Conservation (phyloP, 768 basidiomycete species). For the Butyriboletus loyo region DNA sequence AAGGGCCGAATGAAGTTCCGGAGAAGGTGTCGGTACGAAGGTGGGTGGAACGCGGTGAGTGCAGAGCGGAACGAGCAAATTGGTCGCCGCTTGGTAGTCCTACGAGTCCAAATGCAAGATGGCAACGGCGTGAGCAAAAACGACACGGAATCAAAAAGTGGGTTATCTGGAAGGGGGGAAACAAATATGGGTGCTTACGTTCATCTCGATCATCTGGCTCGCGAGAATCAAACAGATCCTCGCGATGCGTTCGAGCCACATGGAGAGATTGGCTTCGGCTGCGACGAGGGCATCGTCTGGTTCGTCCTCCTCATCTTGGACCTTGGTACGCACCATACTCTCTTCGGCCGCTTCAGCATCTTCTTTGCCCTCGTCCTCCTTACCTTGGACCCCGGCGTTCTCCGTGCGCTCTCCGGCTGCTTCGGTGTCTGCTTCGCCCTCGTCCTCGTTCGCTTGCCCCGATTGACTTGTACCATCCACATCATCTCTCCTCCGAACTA, state of each 20-base stretch:
- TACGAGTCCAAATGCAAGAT: background rate
- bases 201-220: constrained; percentile 82
- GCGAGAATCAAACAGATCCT: constrained; percentile 76
- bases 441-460: background rate
- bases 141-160: background rate
- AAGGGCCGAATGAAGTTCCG: constrained; percentile 64
- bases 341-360: background rate
- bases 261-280: constrained; percentile 41
- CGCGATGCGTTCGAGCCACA: constrained; percentile 84
- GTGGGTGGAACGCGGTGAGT: constrained; percentile 28
- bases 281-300: constrained; percentile 21
- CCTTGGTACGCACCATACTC: background rate
- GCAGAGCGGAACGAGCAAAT: constrained; percentile 67
- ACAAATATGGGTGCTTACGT: constrained; percentile 41
- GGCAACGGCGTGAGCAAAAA: background rate
- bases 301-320: constrained; percentile 6
- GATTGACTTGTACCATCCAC: background rate
- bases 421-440: background rate
- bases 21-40: constrained; percentile 33
- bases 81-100: constrained; percentile 48
- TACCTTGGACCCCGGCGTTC: background rate
- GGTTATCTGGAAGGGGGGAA: background rate
- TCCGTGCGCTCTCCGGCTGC: background rate
- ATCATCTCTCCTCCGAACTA: constrained; percentile 5
- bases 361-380: background rate